Base-by-base conservation (phyloP, 106 monocot species). In the Hemerocallis citrina region DNA sequence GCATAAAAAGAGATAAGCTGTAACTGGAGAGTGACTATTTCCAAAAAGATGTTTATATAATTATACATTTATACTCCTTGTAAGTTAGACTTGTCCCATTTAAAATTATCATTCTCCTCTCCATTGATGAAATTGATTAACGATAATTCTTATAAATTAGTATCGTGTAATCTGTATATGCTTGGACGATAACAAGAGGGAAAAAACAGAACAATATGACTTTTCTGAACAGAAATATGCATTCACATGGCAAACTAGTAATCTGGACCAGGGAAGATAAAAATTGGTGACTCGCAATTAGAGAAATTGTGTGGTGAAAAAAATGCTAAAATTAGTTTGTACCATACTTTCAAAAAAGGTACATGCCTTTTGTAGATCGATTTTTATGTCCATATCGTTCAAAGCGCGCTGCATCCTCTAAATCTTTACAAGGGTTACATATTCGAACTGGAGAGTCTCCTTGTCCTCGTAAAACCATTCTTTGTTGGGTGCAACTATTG, bases 391-490 rank as follows among this genome's bases (percentile, higher is more conserved):
- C 89, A 72, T 86, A 63, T 49, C 94, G 27, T 66, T 95, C 83
- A 72, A 81, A 83, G 15, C 94, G 72, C 24, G 82, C 80, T 34
- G 89, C 89, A 16, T 89, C 94, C 69, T 86, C 98, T 36, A 89
- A 54, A 29, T 86, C 81, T 73, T 95, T 95, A 68, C 95, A 86
- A 24, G 95, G 95, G 49, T 86, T 79, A 70, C 95, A 95, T 34
- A 95, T 95, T 52, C 89, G 73, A 56, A 95, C 95, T 23, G 86
- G 78, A 36, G 83, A 72, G 56, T 95, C 95, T 30, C 89, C 95
- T 81, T 95, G 95, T 31, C 89, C 89, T 43, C 95, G 80, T 69
- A 95, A 74, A 35, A 78, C 37, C 89, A 86, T 95, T 66, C 86
- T 83, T 50, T 95, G 86, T 20, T 71, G 75, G 49, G 89, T 95